These are phyloP conservation scores for Trichaptum fuscoviolaceum DNA, from an alignment of 768 basidiomycete genomes.

Conservation along the genomic window DNA sequence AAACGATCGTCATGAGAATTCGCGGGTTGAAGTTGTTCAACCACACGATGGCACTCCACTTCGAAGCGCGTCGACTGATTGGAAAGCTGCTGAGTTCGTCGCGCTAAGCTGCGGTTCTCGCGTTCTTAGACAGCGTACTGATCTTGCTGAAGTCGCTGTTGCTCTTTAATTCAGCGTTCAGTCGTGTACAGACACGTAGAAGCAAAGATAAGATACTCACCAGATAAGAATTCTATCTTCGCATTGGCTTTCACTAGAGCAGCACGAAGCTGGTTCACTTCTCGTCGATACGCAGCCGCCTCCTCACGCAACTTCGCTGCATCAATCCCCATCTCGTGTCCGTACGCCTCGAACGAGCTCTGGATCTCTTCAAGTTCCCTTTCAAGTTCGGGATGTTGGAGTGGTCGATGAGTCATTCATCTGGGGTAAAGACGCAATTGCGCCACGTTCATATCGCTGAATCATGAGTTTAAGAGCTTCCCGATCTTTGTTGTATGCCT, in stretches of 20 bases:
- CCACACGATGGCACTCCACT: conserved; percentile 64
- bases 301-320: conserved; percentile 69
- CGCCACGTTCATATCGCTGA: conserved; percentile 41
- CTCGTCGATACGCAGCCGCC: conserved; percentile 55
- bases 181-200: conserved; percentile 5
- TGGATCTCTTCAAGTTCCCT: conserved; percentile 70
- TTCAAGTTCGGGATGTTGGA: conserved; percentile 32
- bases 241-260: conserved; percentile 80
- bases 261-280: conserved; percentile 58
- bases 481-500: conserved; percentile 81
- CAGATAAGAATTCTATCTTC: conserved; percentile 70
- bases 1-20: conserved; percentile 66
- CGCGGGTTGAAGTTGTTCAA: conserved; percentile 58
- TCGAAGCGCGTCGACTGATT: conserved; percentile 72
- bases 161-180: conserved; percentile 37
- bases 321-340: conserved; percentile 77
- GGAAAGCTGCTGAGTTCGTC: conserved; percentile 66
- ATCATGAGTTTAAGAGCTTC: conserved; percentile 81
- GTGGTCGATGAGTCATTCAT: conserved; percentile 22
- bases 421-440: conserved; percentile 15
- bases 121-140: conserved; percentile 54
- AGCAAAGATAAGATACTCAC: conserved; percentile 34
- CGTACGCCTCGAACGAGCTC: conserved; percentile 75
- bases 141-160: conserved; percentile 66
- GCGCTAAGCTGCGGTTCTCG: conserved; percentile 61